phyloP scores from a whole-genome alignment of 306 rosid species.

The Coriaria nepalensis region DNA sequence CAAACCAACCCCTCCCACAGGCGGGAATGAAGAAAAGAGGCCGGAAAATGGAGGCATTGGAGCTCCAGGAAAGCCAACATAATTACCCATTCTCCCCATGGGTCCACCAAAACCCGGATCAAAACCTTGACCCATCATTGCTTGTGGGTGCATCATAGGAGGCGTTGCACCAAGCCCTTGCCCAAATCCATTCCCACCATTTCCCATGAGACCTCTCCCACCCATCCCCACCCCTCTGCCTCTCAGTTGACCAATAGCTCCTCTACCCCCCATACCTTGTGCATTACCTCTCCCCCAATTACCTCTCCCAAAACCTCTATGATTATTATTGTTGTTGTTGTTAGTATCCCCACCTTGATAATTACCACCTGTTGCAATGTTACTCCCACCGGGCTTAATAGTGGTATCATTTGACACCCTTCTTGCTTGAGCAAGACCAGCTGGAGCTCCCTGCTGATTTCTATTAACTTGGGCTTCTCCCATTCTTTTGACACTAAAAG shows the following conservation, averaged over 20 bases:
- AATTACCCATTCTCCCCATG: conserved; percentile 39
- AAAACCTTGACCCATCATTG: conserved; percentile 40
- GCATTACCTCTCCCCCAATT: conserved; percentile 40
- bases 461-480: conserved; percentile 30
- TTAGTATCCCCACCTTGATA: conserved; percentile 31
- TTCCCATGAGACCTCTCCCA: conserved; percentile 21
- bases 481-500: conserved; percentile 35
- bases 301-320: conserved; percentile 25
- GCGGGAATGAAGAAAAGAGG: conserved; percentile 34
- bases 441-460: conserved; percentile 18
- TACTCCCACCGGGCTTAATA: conserved; percentile 22
- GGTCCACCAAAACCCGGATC: conserved; percentile 24
- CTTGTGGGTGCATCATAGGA: conserved; percentile 31
- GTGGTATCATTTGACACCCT: conserved; percentile 27
- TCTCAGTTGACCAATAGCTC: conserved; percentile 26
- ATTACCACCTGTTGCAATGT: conserved; percentile 8
- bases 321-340: conserved; percentile 12
- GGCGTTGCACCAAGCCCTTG: conserved; percentile 29
- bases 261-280: conserved; percentile 25
- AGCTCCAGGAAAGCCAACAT: conserved; percentile 33
- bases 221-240: conserved; percentile 39
- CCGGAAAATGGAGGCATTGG: conserved; percentile 25
- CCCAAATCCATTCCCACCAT: conserved; percentile 30
- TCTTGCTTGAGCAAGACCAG: conserved; percentile 27
- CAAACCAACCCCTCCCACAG: conserved; percentile 25